Conservation (phyloP, 495 filamentous ascomycete species). For the Aspergillus coremiiformis region DNA sequence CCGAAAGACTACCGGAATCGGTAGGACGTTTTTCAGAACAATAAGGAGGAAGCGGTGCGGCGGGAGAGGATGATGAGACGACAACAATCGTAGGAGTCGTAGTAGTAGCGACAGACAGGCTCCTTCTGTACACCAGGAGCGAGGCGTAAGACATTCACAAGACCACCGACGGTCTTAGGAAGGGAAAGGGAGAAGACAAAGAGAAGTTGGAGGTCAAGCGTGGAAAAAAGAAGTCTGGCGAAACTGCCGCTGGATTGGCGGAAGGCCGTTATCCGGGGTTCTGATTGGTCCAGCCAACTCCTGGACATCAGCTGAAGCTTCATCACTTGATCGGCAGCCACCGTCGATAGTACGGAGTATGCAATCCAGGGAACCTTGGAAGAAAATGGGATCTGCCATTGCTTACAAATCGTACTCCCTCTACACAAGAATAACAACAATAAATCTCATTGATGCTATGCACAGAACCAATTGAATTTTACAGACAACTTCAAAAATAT, state of each 20-base stretch:
- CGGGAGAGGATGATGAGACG: slow-evolving; percentile 6
- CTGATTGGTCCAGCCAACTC: not conserved
- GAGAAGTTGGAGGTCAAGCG: not conserved
- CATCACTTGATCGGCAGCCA: not conserved
- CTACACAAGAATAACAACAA: not conserved
- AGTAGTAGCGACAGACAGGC: slow-evolving; percentile 21
- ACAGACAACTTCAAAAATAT: not conserved
- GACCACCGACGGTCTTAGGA: slow-evolving; percentile 4
- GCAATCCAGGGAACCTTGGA: not conserved
- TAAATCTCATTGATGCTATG: not conserved
- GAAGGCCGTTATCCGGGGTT: not conserved
- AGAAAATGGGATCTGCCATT: too few relatives aligned
- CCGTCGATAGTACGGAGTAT: not conserved
- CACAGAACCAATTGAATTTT: not conserved
- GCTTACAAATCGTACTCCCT: not conserved
- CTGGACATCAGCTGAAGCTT: too few relatives aligned
- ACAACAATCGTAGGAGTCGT: slow-evolving; percentile 1
- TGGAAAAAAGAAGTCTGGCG: not conserved
- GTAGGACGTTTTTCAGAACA: not conserved
- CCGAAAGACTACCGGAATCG: not conserved
- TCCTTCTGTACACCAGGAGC: slow-evolving; percentile 24
- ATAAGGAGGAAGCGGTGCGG: slow-evolving; percentile 6
- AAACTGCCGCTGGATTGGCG: not conserved
- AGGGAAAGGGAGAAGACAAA: slow-evolving; percentile 6
- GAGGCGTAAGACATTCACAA: slow-evolving; percentile 30